These are phyloP conservation scores for Cyberlindnera xylosilytica DNA, from an alignment of 805 yeast species.

Conservation along the genomic window DNA sequence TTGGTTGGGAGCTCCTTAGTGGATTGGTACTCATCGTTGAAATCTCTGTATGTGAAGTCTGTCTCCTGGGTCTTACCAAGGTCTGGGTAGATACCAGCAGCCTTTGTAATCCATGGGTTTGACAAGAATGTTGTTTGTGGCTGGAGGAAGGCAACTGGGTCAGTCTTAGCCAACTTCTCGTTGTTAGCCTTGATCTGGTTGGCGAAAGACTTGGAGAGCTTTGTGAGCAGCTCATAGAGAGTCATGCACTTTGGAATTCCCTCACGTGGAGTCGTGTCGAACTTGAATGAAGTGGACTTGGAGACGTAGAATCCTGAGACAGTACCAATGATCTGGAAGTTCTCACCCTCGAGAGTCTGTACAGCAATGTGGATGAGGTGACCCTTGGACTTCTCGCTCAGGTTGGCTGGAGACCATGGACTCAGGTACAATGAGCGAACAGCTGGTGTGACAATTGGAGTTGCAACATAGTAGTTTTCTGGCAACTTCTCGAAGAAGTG, in stretches of 20 bases:
- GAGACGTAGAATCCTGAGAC: constrained; percentile 78
- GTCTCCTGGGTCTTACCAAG: constrained; percentile 28
- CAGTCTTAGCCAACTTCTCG: constrained; percentile 37
- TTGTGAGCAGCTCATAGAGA: constrained; percentile 56
- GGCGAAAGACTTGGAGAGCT: constrained; percentile 62
- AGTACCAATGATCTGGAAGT: constrained; percentile 73
- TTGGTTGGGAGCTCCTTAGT: constrained; percentile 66
- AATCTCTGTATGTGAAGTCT: constrained; percentile 54
- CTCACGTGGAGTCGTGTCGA: constrained; percentile 59
- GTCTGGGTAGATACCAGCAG: constrained; percentile 23
- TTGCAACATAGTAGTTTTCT: constrained; percentile 20
- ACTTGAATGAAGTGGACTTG: constrained; percentile 60
- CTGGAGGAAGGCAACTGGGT: constrained; percentile 54
- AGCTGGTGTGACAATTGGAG: constrained; percentile 29
- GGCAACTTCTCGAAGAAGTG: constrained; percentile 21
- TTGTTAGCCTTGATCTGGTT: constrained; percentile 52
- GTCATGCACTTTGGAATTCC: constrained; percentile 33
- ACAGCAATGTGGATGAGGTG: constrained; percentile 75
- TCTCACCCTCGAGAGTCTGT: constrained; percentile 79
- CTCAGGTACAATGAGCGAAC: constrained; percentile 66
- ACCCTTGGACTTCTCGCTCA: constrained; percentile 60
- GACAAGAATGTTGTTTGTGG: constrained; percentile 61
- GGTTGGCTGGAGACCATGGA: constrained; percentile 84
- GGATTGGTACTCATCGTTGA: constrained; percentile 89
- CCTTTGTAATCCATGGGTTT: constrained; percentile 67